phyloP scores from a whole-genome alignment of 352 stramenopile species.

The Blastocystis sp. region DNA sequence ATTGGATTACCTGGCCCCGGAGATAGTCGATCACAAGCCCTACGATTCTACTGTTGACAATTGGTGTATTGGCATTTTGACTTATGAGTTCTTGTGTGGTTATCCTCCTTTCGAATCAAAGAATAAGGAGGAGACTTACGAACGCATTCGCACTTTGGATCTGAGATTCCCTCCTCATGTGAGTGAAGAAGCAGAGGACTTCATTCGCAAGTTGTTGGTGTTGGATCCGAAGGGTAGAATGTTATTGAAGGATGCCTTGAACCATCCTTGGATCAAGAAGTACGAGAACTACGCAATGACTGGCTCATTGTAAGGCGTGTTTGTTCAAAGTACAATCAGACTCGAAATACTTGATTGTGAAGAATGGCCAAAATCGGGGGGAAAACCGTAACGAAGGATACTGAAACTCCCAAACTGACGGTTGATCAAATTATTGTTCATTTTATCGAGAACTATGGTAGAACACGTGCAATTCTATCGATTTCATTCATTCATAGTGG shows the following conservation, averaged over 20 bases:
- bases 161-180: conserved; percentile 91
- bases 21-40: conserved; percentile 97
- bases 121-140: conserved; percentile 93
- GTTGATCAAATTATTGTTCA: too few species aligned
- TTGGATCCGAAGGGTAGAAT: conserved; percentile 93
- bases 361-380: too few species aligned
- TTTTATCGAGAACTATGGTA: too few species aligned
- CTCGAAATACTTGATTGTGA: too few species aligned
- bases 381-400: too few species aligned
- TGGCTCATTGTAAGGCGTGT: too few species aligned
- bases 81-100: conserved; percentile 98
- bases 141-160: conserved; percentile 92
- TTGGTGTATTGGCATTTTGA: conserved; percentile 97
- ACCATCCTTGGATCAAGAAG: conserved; percentile 90
- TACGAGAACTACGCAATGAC: too few species aligned
- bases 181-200: conserved; percentile 87
- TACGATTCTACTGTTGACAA: conserved; percentile 97
- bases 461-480: too few species aligned
- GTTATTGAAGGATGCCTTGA: conserved; percentile 86
- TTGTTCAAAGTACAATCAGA: background rate
- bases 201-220: conserved; percentile 87
- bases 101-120: conserved; percentile 95
- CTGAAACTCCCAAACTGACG: too few species aligned
- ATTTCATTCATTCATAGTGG: too few species aligned
- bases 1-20: conserved; percentile 96